Base-by-base conservation (phyloP, 805 yeast species). In the Yarrowia porcina region DNA sequence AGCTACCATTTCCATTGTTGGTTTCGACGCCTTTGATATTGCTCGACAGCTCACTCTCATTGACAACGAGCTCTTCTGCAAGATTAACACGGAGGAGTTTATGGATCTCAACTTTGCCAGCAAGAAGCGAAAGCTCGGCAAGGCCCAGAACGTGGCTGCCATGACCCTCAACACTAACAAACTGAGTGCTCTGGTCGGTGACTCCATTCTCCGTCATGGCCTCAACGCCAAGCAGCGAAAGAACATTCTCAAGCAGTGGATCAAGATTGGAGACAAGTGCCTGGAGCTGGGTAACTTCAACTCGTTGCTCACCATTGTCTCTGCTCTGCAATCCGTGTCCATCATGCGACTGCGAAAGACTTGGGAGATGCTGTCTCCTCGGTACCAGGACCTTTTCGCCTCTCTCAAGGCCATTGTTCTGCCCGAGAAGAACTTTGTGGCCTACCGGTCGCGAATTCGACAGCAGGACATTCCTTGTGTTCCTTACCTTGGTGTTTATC, bases 161-260 rank as follows among this genome's bases (percentile, higher is more conserved):
- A 67, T 74, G 61, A 67, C 74, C 0, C 56, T 63, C 27, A 64
- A 66, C 50, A 65, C 76, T 20, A 75, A 75, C 68, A 73, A 73
- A 54, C 63, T 75, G 36, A 66, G 73, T 15, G 72, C 77, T 10
- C 72, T 73, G 66, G 75, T 75, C 8, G 74, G 75, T 12, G 75
- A 73, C 50, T 69, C 75, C 4, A 69, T 75, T 52, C 63, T 75
- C 33, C 65, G 68, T 6, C 68, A 66, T 20, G 71, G 69, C 18
- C 52, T 72, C 54, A 64, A 65, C 21, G 61, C 66, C 41, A 73
- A 73, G 64, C 67, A 67, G 32, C 70, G 78, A 30, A 67, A 69
- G 30, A 72, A 71, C 52, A 65, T 75, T 35, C 67, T 75, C 45
- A 72, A 72, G 66, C 72, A 67, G 39, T 75, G 78, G 78, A 73